These are phyloP conservation scores for Phytophthora citricola DNA, from an alignment of 352 stramenopile genomes.

Conservation along the genomic window DNA sequence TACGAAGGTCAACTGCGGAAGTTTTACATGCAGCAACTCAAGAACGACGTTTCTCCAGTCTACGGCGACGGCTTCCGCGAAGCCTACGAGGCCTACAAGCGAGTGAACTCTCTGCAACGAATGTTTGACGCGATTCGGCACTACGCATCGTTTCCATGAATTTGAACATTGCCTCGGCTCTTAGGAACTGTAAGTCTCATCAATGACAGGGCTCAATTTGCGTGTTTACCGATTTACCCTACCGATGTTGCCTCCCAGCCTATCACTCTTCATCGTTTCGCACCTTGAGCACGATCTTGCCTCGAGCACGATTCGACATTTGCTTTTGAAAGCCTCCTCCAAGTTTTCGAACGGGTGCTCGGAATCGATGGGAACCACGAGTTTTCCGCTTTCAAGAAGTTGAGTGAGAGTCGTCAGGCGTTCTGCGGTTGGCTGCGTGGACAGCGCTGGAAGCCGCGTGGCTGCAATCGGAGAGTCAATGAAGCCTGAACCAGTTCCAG, in stretches of 20 bases:
- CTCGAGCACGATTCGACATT: neutral
- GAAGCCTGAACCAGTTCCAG: neutral
- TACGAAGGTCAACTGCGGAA: conserved; percentile 59
- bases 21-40: conserved; percentile 72
- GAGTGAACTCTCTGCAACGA: conserved; percentile 65
- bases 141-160: conserved; percentile 52
- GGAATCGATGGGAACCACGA: neutral
- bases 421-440: neutral
- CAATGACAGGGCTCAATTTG: neutral
- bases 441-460: neutral
- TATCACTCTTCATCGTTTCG: neutral
- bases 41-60: conserved; percentile 60
- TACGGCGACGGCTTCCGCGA: conserved; percentile 77
- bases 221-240: neutral
- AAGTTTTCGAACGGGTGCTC: neutral
- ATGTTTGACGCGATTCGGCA: conserved; percentile 71
- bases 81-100: conserved; percentile 68
- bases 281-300: conserved; percentile 2
- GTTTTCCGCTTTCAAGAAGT: neutral
- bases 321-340: neutral
- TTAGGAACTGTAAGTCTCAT: conserved; percentile 13
- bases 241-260: no score
- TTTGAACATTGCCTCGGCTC: neutral
- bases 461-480: neutral
- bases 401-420: neutral